A percentile compares a stretch with the other conserved stretches of the same genome.
phyloP scores from a whole-genome alignment of 139 green algal genomes.

The Pseudopediastrum boryanum region DNA sequence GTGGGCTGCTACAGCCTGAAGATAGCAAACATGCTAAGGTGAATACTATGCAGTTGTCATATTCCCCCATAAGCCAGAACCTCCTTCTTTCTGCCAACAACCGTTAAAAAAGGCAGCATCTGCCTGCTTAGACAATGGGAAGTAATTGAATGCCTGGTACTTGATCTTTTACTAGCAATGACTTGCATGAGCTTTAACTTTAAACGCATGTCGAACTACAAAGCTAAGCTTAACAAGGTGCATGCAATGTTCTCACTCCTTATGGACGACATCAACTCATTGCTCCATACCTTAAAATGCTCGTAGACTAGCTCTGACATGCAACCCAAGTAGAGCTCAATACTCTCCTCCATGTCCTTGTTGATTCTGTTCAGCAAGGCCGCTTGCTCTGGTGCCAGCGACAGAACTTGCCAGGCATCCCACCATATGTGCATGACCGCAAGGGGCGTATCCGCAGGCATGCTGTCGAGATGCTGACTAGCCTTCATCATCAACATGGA shows the following conservation, averaged over 20 bases:
- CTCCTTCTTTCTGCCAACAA: background rate
- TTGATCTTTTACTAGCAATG: background rate
- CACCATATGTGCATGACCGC: conserved; percentile 17
- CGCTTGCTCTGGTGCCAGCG: background rate
- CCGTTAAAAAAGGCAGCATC: background rate
- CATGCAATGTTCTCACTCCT: background rate
- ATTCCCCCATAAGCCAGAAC: background rate
- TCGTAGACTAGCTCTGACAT: conserved; percentile 15
- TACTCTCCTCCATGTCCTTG: conserved; percentile 6
- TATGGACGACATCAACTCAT: background rate
- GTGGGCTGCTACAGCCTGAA: conserved; percentile 21
- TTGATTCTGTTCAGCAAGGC: background rate
- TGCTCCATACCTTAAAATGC: conserved; percentile 25
- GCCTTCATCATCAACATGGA: background rate
- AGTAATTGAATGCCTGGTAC: background rate
- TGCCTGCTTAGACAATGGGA: background rate
- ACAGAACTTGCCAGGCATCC: conserved; percentile 11
- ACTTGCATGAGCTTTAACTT: background rate
- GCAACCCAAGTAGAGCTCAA: conserved; percentile 8
- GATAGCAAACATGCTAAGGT: background rate
- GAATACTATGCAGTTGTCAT: background rate
- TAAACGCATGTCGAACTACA: background rate
- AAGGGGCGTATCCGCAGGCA: conserved; percentile 21
- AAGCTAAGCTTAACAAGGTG: background rate
- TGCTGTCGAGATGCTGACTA: conserved; percentile 10